These are phyloP conservation scores for Colletotrichum chrysophilum DNA, from an alignment of 2,329 filamentous ascomycete genomes.

Conservation along the genomic window DNA sequence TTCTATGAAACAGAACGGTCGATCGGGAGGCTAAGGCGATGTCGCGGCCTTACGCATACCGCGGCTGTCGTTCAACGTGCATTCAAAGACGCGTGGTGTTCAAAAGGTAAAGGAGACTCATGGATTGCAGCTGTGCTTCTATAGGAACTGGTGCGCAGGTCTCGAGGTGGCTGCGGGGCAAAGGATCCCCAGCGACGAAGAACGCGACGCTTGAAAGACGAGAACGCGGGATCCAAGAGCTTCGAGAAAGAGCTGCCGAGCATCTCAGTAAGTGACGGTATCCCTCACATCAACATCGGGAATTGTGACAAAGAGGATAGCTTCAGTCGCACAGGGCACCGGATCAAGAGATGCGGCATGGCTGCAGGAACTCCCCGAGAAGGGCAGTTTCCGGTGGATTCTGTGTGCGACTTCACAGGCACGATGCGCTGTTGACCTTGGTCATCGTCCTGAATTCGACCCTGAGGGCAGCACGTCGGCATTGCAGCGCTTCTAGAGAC, in stretches of 20 bases:
- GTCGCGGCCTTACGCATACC: neutral
- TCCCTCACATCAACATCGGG: neutral
- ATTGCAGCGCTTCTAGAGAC: neutral
- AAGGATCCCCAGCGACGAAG: neutral
- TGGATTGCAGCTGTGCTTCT: neutral
- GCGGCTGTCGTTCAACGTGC: neutral
- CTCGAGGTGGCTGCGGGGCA: neutral
- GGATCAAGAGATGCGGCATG: neutral
- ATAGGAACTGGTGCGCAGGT: neutral
- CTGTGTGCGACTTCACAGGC: neutral
- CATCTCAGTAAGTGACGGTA: neutral
- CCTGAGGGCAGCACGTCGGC: neutral
- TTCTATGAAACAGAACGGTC: neutral
- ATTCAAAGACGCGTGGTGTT: neutral
- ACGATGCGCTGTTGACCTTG: neutral
- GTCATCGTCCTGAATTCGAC: neutral
- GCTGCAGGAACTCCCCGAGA: neutral
- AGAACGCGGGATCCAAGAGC: neutral
- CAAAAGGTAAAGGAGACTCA: neutral
- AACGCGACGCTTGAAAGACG: neutral
- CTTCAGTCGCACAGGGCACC: neutral
- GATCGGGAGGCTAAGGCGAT: neutral
- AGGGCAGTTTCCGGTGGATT: neutral
- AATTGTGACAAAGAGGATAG: neutral
- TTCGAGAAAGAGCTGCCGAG: neutral